Percentiles rank a stretch among this genome's conserved stretches.
phyloP scores from a whole-genome alignment of 345 rosid species.

The Adansonia digitata region DNA sequence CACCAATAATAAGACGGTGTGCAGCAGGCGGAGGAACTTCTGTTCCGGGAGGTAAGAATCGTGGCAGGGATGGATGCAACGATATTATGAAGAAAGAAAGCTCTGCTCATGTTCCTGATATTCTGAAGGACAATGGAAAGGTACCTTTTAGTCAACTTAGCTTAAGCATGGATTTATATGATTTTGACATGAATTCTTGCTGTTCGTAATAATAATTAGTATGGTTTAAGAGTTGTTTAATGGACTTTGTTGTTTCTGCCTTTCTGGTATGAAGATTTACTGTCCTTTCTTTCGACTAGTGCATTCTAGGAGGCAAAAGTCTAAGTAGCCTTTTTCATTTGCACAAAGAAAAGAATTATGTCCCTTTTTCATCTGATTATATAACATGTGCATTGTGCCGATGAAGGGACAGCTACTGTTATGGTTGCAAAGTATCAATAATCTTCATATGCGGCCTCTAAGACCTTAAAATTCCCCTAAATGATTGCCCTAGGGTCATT shows the following conservation, averaged over 20 bases:
- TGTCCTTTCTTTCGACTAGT: not conserved
- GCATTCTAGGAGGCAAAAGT: too few species aligned
- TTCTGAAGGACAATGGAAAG: constrained; percentile 33
- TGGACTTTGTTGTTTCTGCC: not conserved
- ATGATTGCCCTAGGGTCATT: not conserved
- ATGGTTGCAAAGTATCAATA: not conserved
- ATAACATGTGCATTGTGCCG: not conserved
- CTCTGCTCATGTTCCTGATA: constrained; percentile 18
- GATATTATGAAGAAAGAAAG: constrained; percentile 37
- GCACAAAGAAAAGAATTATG: not conserved
- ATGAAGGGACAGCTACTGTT: not conserved
- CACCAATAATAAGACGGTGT: constrained; percentile 45
- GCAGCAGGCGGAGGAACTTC: constrained; percentile 25
- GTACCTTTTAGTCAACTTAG: constrained; percentile 28
- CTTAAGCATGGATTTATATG: not conserved
- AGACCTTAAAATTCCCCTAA: not conserved
- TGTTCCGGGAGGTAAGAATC: constrained; percentile 17
- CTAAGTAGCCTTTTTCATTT: not conserved
- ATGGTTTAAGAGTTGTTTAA: not conserved
- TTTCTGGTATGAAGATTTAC: not conserved
- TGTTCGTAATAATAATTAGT: not conserved
- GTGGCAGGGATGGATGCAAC: constrained; percentile 5
- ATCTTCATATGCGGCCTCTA: not conserved
- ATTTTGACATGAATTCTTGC: not conserved
- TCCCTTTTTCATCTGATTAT: not conserved